These are phyloP conservation scores for Alternaria triticina DNA, from an alignment of 2,329 filamentous ascomycete species.

Conservation along the genomic window DNA sequence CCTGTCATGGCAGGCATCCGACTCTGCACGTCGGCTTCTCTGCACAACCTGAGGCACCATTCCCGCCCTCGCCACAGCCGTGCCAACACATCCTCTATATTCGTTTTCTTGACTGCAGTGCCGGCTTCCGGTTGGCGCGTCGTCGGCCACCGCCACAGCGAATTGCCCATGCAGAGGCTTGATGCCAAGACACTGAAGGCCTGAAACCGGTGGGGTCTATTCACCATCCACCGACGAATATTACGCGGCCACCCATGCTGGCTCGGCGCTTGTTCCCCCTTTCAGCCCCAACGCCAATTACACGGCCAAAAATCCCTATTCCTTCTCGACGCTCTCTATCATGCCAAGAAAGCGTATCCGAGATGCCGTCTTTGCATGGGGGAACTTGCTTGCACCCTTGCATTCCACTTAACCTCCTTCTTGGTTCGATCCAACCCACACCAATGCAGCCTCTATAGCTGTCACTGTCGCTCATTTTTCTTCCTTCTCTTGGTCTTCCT, in stretches of 20 bases:
- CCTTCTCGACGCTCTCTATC: conserved; percentile 31
- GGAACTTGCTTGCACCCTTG: conserved; percentile 39
- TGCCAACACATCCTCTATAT: background rate
- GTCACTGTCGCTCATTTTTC: conserved; percentile 27
- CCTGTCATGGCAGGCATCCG: background rate
- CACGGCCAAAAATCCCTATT: conserved; percentile 22
- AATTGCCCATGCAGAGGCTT: conserved; percentile 6
- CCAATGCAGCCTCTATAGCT: conserved; percentile 35
- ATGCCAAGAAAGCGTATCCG: conserved; percentile 38
- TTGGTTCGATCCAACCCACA: conserved; percentile 17
- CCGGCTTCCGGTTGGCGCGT: background rate
- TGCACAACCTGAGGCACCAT: background rate
- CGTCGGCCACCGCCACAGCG: conserved; percentile 12
- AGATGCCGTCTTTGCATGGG: conserved; percentile 43
- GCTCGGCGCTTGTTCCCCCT: conserved; percentile 31
- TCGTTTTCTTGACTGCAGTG: background rate
- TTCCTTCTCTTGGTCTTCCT: conserved; percentile 14
- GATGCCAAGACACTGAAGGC: conserved; percentile 24
- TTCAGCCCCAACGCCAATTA: conserved; percentile 27
- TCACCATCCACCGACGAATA: conserved; percentile 25
- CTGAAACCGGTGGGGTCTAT: conserved; percentile 31
- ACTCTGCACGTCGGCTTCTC: background rate
- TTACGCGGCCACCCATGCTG: conserved; percentile 37
- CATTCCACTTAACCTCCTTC: conserved; percentile 30
- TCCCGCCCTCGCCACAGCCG: background rate